A percentile compares a stretch with the other conserved stretches of the same genome.
These are phyloP conservation scores for Phycomyces blakesleeanus DNA, from an alignment of 192 early-diverging fungal genomes.

Conservation along the genomic window DNA sequence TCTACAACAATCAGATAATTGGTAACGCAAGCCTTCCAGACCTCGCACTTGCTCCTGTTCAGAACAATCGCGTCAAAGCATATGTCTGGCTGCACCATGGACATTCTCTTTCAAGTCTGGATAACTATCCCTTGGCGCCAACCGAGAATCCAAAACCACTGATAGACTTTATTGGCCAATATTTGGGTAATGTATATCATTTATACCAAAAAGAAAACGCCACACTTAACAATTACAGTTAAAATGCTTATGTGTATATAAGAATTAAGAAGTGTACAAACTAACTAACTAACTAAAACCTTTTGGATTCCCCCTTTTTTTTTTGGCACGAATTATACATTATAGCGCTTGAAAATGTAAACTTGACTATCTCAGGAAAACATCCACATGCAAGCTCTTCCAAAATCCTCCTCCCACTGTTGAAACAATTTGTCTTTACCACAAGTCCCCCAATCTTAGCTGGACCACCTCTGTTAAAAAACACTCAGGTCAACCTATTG, in stretches of 20 bases:
- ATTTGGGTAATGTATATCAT: conserved; percentile 12
- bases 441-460: conserved; percentile 17
- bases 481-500: conserved; percentile 28
- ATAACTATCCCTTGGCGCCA: neutral
- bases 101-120: neutral
- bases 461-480: conserved; percentile 15
- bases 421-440: conserved; percentile 25
- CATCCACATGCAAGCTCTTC: conserved; percentile 22
- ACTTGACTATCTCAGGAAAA: conserved; percentile 27
- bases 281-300: neutral
- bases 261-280: neutral
- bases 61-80: conserved; percentile 10
- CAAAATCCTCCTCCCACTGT: conserved; percentile 1
- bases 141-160: neutral
- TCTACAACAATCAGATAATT: conserved; percentile 19
- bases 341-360: conserved; percentile 11
- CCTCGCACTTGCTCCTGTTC: conserved; percentile 14
- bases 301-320: neutral
- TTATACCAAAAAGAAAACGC: too few species aligned
- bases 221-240: too few species aligned
- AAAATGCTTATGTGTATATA: too few species aligned
- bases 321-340: neutral
- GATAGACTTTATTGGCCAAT: conserved; percentile 21
- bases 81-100: conserved; percentile 9
- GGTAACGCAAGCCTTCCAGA: conserved; percentile 27